Base-by-base conservation (phyloP, 345 rosid species). In the Boechera retrofracta region DNA sequence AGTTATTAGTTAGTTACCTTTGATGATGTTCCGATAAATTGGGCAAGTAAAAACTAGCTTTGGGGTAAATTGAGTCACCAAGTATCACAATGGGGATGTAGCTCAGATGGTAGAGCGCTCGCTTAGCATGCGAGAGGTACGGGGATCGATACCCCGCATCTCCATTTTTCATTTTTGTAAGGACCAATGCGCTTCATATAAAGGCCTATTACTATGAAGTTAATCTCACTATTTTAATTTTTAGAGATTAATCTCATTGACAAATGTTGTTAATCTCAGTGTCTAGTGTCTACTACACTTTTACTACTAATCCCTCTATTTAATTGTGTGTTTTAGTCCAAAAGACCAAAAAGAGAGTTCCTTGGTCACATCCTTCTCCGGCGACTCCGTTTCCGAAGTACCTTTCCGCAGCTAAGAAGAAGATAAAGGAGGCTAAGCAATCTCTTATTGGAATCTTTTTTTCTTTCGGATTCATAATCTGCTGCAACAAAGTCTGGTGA, bases 91-190 rank as follows among this genome's bases (percentile, higher is more conserved):
- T 12, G 91, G 89, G 91, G 91, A 84, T 86, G 89, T 86, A 87
- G 92, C 91, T 93, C 93, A 90, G 89, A 86, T 90, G 97, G 91
- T 89, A 89, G 91, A 89, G 91, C 89, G 89, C 92, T 89, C 87
- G 91, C 90, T 89, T 90, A 86, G 89, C 92, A 92, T 86, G 91
- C 87, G 88, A 90, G 98, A 88, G 94, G 89, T 73, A 85, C 88
- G 81, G 90, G 93, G 89, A 85, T 87, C 88, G 91, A 89, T 90
- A 85, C 89, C 89, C 87, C 88, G 84, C 94, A 85, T 92, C 89
- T 87, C 91, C 96, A 88, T 0, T n/a, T 65, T 4, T 63, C 2
- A 0, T 12, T 62, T 24, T 51, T 13, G 18, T 16, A 21, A n/a
- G 42, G 13, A 0, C 69, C 55, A 45, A 10, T 67, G 71, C 59